Evolutionary conservation across 2,329 filamentous ascomycete species (phyloP).

Genomic region (Dothiorella sarmentorum): DNA sequence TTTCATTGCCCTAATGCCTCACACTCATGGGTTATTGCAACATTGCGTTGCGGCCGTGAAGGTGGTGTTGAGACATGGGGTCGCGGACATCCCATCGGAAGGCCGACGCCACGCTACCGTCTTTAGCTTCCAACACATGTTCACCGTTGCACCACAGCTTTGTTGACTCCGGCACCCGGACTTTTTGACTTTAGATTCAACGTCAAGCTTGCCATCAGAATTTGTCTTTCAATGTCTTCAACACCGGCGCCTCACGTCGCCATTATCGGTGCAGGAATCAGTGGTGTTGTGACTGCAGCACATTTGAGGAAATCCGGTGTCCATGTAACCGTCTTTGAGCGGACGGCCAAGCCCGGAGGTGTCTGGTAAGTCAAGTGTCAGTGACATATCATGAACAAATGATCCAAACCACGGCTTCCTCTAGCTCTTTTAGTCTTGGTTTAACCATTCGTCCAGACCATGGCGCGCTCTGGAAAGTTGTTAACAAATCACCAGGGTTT

Average conservation of each 20-base stretch:
- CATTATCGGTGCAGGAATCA: constrained; percentile 37
- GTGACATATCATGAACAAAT: neutral
- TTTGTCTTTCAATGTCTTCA: constrained; percentile 20
- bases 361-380: constrained; percentile 47
- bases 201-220: neutral
- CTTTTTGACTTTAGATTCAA: neutral
- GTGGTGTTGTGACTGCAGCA: constrained; percentile 35
- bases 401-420: too few relatives aligned
- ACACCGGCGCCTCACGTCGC: constrained; percentile 25
- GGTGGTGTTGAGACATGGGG: neutral
- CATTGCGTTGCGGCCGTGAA: neutral
- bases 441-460: too few relatives aligned
- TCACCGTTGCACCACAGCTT: neutral
- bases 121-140: neutral
- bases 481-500: constrained; percentile 44
- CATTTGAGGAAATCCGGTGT: constrained; percentile 34
- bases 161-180: neutral
- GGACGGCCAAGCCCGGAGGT: constrained; percentile 51
- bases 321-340: constrained; percentile 54
- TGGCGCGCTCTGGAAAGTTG: too few relatives aligned
- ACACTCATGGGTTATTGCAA: neutral
- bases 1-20: neutral
- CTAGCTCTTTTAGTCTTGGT: too few relatives aligned
- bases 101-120: constrained; percentile 20
- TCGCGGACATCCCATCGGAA: constrained; percentile 21